Percentiles rank a stretch among this genome's conserved stretches.
These are phyloP conservation scores for Apiosordaria backusii DNA, from an alignment of 495 filamentous ascomycete genomes.

Conservation along the genomic window DNA sequence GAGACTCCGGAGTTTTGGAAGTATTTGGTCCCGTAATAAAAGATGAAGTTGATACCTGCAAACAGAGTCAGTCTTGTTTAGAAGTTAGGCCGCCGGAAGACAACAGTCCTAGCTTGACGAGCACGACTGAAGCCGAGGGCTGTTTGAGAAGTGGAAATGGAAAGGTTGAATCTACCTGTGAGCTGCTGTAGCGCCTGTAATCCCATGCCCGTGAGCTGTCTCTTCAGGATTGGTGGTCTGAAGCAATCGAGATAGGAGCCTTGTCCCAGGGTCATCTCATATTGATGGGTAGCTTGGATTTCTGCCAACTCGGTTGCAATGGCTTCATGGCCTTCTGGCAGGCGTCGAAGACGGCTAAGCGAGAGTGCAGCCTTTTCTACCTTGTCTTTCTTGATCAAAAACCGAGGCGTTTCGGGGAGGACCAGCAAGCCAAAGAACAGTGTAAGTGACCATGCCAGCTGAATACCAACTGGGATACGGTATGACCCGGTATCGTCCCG, in stretches of 20 bases:
- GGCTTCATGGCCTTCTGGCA: conserved; percentile 59
- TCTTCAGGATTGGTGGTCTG: conserved; percentile 57
- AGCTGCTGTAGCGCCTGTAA: conserved; percentile 79
- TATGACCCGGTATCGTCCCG: conserved; percentile 67
- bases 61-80: too few relatives aligned
- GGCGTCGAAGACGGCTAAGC: conserved; percentile 63
- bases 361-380: conserved; percentile 61
- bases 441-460: conserved; percentile 77
- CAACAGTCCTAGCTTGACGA: background rate
- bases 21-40: too few relatives aligned
- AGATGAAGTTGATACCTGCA: conserved; percentile 61
- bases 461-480: conserved; percentile 77
- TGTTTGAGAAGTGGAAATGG: too few relatives aligned
- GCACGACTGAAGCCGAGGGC: too few relatives aligned
- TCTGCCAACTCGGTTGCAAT: conserved; percentile 68
- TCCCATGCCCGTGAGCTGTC: conserved; percentile 69
- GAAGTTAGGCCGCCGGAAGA: background rate
- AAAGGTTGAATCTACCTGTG: conserved; percentile 34
- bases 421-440: conserved; percentile 67
- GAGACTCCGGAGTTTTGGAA: conserved; percentile 63
- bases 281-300: conserved; percentile 76
- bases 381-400: conserved; percentile 67
- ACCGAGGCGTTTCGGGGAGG: conserved; percentile 82
- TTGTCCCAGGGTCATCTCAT: conserved; percentile 62
- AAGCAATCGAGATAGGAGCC: conserved; percentile 68